These are phyloP conservation scores for Gigaspora rosea DNA, from an alignment of 192 early-diverging fungal genomes.

Conservation along the genomic window DNA sequence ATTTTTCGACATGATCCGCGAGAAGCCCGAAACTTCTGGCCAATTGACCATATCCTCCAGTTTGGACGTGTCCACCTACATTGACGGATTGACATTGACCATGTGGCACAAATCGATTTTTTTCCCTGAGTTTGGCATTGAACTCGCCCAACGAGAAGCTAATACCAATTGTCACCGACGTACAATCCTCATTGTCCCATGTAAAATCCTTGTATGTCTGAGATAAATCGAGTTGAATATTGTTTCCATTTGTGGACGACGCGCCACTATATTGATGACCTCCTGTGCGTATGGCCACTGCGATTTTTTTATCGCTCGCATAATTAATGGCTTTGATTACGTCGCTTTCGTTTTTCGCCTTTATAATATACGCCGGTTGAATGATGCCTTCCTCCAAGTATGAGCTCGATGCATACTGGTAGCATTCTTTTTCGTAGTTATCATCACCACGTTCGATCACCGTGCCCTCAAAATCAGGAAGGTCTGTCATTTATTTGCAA, in stretches of 20 bases:
- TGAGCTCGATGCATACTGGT: slow-evolving; percentile 36
- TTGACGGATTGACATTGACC: slow-evolving; percentile 37
- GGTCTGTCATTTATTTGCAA: slow-evolving; percentile 10
- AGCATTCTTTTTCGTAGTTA: slow-evolving; percentile 21
- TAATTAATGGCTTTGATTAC: slow-evolving; percentile 36
- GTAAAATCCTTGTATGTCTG: slow-evolving; percentile 34
- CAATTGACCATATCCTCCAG: slow-evolving; percentile 41
- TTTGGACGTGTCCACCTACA: slow-evolving; percentile 41
- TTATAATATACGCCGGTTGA: slow-evolving; percentile 32
- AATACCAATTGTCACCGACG: slow-evolving; percentile 34
- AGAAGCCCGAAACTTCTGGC: slow-evolving; percentile 40
- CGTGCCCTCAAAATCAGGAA: slow-evolving; percentile 18
- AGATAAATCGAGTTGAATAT: slow-evolving; percentile 40
- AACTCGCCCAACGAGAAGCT: slow-evolving; percentile 34
- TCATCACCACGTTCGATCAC: slow-evolving; percentile 7
- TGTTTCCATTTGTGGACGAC: slow-evolving; percentile 35
- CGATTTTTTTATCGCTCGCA: slow-evolving; percentile 31
- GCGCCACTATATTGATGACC: slow-evolving; percentile 40
- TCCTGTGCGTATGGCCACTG: slow-evolving; percentile 37
- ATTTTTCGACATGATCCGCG: slow-evolving; percentile 40
- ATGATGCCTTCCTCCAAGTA: slow-evolving; percentile 15
- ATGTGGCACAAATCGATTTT: slow-evolving; percentile 34
- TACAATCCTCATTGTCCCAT: slow-evolving; percentile 35
- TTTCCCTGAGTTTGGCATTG: slow-evolving; percentile 32
- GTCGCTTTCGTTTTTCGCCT: slow-evolving; percentile 32